A percentile compares a stretch with the other conserved stretches of the same genome.
Conservation (phyloP, 2,329 filamentous ascomycete species). For the Epichloe sp. region DNA sequence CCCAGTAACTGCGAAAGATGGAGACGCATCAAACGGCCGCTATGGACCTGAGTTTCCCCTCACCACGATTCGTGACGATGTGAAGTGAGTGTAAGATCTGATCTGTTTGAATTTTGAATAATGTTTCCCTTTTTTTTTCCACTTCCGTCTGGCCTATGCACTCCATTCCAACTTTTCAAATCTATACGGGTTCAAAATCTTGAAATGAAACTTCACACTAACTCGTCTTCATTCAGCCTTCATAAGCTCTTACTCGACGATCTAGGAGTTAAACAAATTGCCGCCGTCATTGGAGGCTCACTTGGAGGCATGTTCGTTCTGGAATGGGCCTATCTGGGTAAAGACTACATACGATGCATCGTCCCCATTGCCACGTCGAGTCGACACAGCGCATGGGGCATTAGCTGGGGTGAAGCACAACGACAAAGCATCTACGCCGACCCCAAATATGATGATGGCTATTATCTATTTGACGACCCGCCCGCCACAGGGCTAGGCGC, state of each 20-base stretch:
- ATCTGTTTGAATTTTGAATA: not conserved
- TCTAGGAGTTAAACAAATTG: slow-evolving; percentile 64
- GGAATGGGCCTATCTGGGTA: slow-evolving; percentile 85
- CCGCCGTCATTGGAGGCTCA: slow-evolving; percentile 69
- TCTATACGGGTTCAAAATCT: too few species aligned
- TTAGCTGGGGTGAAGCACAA: slow-evolving; percentile 82
- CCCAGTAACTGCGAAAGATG: slow-evolving; percentile 78
- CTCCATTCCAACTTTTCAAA: too few species aligned
- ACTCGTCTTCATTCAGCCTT: slow-evolving; percentile 45
- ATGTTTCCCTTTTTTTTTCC: not conserved
- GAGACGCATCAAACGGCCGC: slow-evolving; percentile 55
- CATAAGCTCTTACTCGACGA: slow-evolving; percentile 73
- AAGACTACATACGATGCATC: slow-evolving; percentile 66
- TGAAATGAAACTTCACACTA: slow-evolving; percentile 6
- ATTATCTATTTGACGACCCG: slow-evolving; percentile 79
- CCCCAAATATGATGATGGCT: slow-evolving; percentile 95
- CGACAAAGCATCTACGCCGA: slow-evolving; percentile 93
- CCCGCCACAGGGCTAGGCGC: slow-evolving; percentile 79
- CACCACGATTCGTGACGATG: slow-evolving; percentile 90
- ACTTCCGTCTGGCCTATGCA: not conserved
- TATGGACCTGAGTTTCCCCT: slow-evolving; percentile 96
- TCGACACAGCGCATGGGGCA: slow-evolving; percentile 77
- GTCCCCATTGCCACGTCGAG: slow-evolving; percentile 79
- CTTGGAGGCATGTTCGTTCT: slow-evolving; percentile 86
- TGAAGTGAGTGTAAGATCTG: slow-evolving; percentile 49